These are phyloP conservation scores for Quercus dentata DNA, from an alignment of 306 rosid genomes.

Conservation along the genomic window DNA sequence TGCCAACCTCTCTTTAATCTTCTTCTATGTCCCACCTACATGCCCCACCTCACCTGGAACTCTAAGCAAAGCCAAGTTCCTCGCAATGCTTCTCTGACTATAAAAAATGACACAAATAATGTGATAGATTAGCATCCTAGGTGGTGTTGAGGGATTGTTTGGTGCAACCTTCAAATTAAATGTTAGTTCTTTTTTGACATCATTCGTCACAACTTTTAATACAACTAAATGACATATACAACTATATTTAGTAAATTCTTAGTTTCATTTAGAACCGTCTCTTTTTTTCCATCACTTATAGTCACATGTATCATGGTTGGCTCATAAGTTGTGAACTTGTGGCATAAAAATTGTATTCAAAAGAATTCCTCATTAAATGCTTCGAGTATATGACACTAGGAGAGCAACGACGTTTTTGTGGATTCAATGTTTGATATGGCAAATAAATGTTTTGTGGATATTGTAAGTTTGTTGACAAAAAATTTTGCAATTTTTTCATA, in stretches of 20 bases:
- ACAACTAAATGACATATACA: too few relatives aligned
- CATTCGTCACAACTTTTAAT: too few relatives aligned
- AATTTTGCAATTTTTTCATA: too few relatives aligned
- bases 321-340: too few relatives aligned
- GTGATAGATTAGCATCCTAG: constrained; percentile 69
- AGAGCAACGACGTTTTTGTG: constrained; percentile 24
- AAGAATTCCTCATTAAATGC: neutral
- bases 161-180: constrained; percentile 24
- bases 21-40: constrained; percentile 35
- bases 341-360: too few relatives aligned
- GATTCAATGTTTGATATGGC: constrained; percentile 12
- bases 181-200: too few relatives aligned
- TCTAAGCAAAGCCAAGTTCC: constrained; percentile 37
- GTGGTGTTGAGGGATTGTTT: constrained; percentile 50
- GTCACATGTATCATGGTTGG: too few relatives aligned
- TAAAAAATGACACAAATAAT: constrained; percentile 31
- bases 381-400: constrained; percentile 7
- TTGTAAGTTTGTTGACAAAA: too few relatives aligned
- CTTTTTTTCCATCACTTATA: too few relatives aligned
- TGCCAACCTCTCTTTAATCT: constrained; percentile 34
- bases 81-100: constrained; percentile 37
- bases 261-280: too few relatives aligned
- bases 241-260: too few relatives aligned
- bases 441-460: neutral
- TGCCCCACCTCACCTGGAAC: constrained; percentile 40